Evolutionary conservation across 1,139 yeast genomes (phyloP).

Genomic region (Pichia sp.): DNA sequence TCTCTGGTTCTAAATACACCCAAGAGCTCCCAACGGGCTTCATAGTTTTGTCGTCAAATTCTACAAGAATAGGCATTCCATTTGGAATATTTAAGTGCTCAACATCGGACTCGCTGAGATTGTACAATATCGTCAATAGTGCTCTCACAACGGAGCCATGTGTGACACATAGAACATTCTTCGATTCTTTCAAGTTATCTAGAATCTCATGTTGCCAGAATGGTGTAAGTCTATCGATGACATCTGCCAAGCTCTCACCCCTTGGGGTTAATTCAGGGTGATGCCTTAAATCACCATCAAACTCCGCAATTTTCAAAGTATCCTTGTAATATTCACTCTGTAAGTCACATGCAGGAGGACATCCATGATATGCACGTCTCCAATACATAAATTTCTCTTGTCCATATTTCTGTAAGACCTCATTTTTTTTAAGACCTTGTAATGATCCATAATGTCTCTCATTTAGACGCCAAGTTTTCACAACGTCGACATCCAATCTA

Average conservation of each 20-base stretch:
- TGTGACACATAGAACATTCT: conserved; percentile 53
- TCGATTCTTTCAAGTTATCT: conserved; percentile 27
- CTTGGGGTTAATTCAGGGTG: conserved; percentile 38
- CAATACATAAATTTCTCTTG: conserved; percentile 55
- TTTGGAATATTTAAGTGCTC: conserved; percentile 67
- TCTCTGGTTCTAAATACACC: conserved; percentile 63
- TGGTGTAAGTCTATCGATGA: conserved; percentile 54
- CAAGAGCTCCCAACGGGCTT: conserved; percentile 35
- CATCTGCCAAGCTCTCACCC: conserved; percentile 67
- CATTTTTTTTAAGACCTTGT: conserved; percentile 61
- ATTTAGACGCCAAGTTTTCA: conserved; percentile 63
- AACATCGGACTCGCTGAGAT: conserved; percentile 55
- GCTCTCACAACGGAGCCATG: conserved; percentile 77
- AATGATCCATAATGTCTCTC: conserved; percentile 75
- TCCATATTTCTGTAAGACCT: conserved; percentile 46
- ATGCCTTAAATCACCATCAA: conserved; percentile 20
- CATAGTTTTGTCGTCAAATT: conserved; percentile 31
- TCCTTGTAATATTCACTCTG: conserved; percentile 33
- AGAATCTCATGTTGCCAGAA: conserved; percentile 40
- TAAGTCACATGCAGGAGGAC: conserved; percentile 45
- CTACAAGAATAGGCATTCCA: conserved; percentile 58
- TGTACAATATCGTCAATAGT: conserved; percentile 49
- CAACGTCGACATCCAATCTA: conserved; percentile 40
- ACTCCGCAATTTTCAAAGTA: conserved; percentile 11
- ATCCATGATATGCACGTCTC: conserved; percentile 61